Base-by-base conservation (phyloP, 805 yeast genomes). In the Wickerhamiella vanderwaltii region DNA sequence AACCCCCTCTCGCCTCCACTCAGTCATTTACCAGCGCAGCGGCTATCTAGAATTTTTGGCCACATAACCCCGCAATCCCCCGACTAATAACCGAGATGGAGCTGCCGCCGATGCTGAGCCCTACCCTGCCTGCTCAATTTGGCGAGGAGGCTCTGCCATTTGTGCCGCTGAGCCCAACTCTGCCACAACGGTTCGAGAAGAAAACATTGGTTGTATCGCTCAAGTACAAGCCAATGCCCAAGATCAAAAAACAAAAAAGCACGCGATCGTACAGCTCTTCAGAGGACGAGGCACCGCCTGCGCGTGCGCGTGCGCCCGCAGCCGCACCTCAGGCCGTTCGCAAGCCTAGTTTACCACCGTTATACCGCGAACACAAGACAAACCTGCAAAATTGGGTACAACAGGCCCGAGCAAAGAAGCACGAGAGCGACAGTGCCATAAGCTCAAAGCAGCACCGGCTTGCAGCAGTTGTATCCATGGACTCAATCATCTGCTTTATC, bases 401-500 rank as follows among this genome's bases (percentile, higher is more conserved):
- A 15, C 46, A 53, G 12, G 68, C 69, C 1, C 54, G 64, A 6
- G 47, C 50, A 6, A 57, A 62, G 44, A 66, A 67, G 46, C 68
- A 64, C 50, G 61, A 59, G 30, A 55, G 66, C 11, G 71, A 67
- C 46, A 44, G 53, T 1, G 58, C 58, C 9, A 49, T 51, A 32
- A 42, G 48, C 9, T 46, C 48, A 3, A 49, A 59, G 6, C 46
- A 60, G 36, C 49, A 46, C 20, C 49, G 48, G 7, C 49, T 50
- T n/a, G 63, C 68, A 1, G 55, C 59, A 3, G 57, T 65, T 5
- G 47, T 56, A 5, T 55, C 58, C 9, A 47, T 66, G 43, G 72
- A 67, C 48, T 54, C 77, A 6, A 42, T 67, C 13, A 46, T 67
- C 32, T 56, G 63, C 36, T 60, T 62, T 41, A 55, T 62, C 41